A percentile compares a stretch with the other conserved stretches of the same genome.
Conservation (phyloP, 805 yeast species). For the Hanseniaspora thailandica region DNA sequence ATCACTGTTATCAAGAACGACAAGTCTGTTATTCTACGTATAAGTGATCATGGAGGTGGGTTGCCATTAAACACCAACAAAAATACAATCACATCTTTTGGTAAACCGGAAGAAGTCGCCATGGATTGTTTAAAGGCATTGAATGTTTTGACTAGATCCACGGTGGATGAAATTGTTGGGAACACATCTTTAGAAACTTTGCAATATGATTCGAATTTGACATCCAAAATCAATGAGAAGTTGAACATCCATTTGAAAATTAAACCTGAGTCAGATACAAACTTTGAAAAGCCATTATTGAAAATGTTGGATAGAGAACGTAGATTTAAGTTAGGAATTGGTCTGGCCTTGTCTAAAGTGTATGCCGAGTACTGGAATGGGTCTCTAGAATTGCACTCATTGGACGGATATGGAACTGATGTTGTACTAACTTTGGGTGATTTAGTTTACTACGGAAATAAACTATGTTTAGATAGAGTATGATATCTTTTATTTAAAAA, state of each 20-base stretch:
- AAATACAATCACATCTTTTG: conserved; percentile 72
- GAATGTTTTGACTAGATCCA: background rate
- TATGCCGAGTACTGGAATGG: conserved; percentile 98
- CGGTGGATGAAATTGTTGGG: conserved; percentile 20
- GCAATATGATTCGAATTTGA: conserved; percentile 9
- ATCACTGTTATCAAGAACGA: conserved; percentile 60
- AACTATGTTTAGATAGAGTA: conserved; percentile 62
- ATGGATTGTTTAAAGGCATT: conserved; percentile 33
- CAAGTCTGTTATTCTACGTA: conserved; percentile 58
- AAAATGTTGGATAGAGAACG: conserved; percentile 62
- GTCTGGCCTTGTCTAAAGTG: conserved; percentile 83
- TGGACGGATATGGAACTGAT: conserved; percentile 89
- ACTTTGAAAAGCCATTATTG: conserved; percentile 39
- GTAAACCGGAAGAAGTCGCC: conserved; percentile 54
- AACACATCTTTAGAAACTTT: conserved; percentile 30
- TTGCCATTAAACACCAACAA: conserved; percentile 43
- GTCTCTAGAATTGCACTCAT: conserved; percentile 62
- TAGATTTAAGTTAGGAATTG: conserved; percentile 67
- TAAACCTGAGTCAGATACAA: conserved; percentile 7
- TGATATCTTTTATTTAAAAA: conserved; percentile 38
- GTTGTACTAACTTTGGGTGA: conserved; percentile 69
- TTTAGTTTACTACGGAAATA: conserved; percentile 55
- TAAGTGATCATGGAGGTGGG: conserved; percentile 90
- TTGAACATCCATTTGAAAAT: conserved; percentile 4
- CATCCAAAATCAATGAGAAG: conserved; percentile 4